A percentile compares a stretch with the other conserved stretches of the same genome.
phyloP scores from a whole-genome alignment of 176 grass and related monocot genomes.

The Puccinellia tenuiflora region DNA sequence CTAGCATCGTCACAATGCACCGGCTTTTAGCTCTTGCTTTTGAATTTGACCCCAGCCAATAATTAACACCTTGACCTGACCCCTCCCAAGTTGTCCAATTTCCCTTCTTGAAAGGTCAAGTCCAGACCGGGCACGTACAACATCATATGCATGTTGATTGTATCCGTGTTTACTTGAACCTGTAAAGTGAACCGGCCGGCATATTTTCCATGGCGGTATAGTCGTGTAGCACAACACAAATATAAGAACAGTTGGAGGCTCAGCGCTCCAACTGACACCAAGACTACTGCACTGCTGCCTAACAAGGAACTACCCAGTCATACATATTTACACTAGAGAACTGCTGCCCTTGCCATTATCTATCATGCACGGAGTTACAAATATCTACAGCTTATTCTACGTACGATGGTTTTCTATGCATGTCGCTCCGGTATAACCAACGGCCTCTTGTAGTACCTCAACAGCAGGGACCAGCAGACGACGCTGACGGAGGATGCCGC shows the following conservation, averaged over 20 bases:
- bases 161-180: too few relatives aligned
- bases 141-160: neutral
- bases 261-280: neutral
- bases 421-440: neutral
- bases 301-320: neutral
- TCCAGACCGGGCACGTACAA: neutral
- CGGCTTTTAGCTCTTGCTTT: neutral
- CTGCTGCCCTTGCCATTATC: neutral
- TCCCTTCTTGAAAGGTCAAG: slow-evolving; percentile 5
- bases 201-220: too few relatives aligned
- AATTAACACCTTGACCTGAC: neutral
- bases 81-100: neutral
- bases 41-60: neutral
- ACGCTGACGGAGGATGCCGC: slow-evolving; percentile 86
- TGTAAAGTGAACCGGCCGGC: neutral
- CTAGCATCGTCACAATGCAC: neutral
- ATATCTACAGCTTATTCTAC: neutral
- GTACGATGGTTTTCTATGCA: neutral
- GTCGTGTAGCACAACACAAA: too few relatives aligned
- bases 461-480: slow-evolving; percentile 78
- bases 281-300: neutral
- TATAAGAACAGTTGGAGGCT: neutral
- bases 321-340: neutral
- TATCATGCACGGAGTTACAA: neutral
- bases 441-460: too few relatives aligned